Base-by-base conservation (phyloP, 257 asterid species). In the Ballota nigra region DNA sequence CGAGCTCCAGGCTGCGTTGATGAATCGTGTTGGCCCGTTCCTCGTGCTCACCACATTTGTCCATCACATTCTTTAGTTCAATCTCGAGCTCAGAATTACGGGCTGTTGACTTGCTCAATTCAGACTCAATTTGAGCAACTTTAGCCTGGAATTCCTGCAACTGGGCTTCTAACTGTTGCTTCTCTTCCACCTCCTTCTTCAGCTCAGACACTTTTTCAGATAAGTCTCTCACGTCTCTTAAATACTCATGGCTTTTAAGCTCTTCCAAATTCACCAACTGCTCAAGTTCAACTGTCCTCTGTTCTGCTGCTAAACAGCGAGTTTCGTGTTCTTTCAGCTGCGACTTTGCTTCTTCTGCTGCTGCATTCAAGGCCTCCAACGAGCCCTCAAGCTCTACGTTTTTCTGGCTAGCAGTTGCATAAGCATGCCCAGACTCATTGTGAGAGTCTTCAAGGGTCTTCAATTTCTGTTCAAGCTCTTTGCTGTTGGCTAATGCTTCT, bases 1-100 rank as follows among this genome's bases (percentile, higher is more conserved):
- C 97, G 2, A 92, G 90, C 52, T 90, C 98, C 52, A 84, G 78
- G 81, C 93, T 81, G 29, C 92, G 92, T 73, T 86, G 86, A 68
- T 86, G 86, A 10, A 82, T 77, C 9, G 76, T 84, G 24, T 76
- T 83, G 72, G 87, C 96, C 65, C 83, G 83, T 18, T 80, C 96
- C 77, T 90, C 95, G 2, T 92, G 92, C 85, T 90, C 96, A 10
- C 66, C 73, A 28, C 89, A 81, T 75, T 81, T 86, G 13, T 82
- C 91, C 2, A 52, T 13, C 41, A 64, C 80, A 70, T 69, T 84
- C 86, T 77, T 91, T 68, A 91, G 38, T 59, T 89, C 92, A n/a
- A 74, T 61, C 89, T 89, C 96, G 38, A 90, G 93, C 75, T 90
- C 89, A 20, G 91, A 82, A 66, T 64, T 78, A 62, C 82, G 86